Base-by-base conservation (phyloP, 345 rosid species). In the Pugionium cornutum region DNA sequence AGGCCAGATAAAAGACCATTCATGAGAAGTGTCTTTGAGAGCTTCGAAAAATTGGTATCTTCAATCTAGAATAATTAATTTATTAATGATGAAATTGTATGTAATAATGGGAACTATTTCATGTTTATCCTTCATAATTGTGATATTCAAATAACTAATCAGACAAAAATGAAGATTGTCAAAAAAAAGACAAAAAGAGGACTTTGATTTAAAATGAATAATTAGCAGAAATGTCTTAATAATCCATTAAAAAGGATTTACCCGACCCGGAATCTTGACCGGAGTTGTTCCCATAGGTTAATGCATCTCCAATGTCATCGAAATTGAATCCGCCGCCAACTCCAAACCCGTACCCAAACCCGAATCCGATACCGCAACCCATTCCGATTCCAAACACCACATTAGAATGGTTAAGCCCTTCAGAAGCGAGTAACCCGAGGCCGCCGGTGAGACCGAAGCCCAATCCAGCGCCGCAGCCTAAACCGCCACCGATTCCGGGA, bases 1-100 rank as follows among this genome's bases (percentile, higher is more conserved):
- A 83, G 50, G 67, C 92, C 96, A 3, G 88, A 88, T 44, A 78
- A 79, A 77, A 86, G 99, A 78, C 97, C 99, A 69, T 45, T 83
- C 40, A 84, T 89, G 86, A 85, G 80, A 69, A 75, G 62, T 25
- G 80, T 85, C 26, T 74, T 64, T 7, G 88, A 81, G 42, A 76
- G 73, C 66, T 72, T 92, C 56, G 84, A 80, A 64, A 88, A 87
- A 6, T 0, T 74, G 0, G 52, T 10, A 3, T 64, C 64, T 46
- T 47, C 63, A 2, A 18, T 66, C 37, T 53, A 25, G 42, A 11
- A 18, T 31, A 46, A 37, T 36, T 28, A 6, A 50, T 4, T 49
- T 3, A 27, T 11, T 28, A 18, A 40, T 46, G 52, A 25, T 25
- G 18, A 28, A 1, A 18, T 18, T 7, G 53, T 7, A 40, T 71